Evolutionary conservation across 2,329 filamentous ascomycete genomes (phyloP).

Genomic region (Neonectria hederae): DNA sequence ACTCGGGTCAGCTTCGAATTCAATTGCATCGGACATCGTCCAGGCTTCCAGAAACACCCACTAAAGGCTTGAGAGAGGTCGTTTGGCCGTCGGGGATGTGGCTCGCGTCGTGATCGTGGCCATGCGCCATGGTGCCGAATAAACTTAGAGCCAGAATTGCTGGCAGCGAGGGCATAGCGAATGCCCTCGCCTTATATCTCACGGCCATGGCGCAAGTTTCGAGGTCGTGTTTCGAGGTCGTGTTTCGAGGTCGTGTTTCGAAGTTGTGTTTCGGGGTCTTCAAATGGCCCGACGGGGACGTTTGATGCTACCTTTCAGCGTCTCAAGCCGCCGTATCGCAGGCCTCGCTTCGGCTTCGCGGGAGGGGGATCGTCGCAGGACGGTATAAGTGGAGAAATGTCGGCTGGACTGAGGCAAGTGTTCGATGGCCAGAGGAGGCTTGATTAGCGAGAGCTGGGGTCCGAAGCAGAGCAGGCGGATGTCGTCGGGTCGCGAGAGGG

Average conservation of each 20-base stretch:
- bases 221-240: conserved; percentile 18
- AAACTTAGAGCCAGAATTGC: conserved; percentile 36
- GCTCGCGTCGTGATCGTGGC: conserved; percentile 59
- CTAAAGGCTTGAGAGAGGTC: conserved; percentile 77
- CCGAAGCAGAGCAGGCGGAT: conserved; percentile 36
- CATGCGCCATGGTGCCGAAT: conserved; percentile 39
- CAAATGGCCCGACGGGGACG: background rate
- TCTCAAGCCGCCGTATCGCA: conserved; percentile 14
- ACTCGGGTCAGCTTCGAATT: conserved; percentile 44
- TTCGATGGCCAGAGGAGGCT: conserved; percentile 4
- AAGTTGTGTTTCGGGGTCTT: background rate
- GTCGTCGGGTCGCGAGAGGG: conserved; percentile 11
- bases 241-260: conserved; percentile 25
- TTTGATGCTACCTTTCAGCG: conserved; percentile 3
- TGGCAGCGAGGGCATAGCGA: conserved; percentile 29
- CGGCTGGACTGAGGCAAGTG: conserved; percentile 17
- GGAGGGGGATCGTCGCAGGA: conserved; percentile 33
- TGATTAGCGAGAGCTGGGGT: conserved; percentile 32
- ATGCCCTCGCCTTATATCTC: conserved; percentile 21
- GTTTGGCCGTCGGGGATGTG: conserved; percentile 75
- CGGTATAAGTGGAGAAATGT: conserved; percentile 23
- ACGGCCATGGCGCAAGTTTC: conserved; percentile 34
- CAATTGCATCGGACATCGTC: background rate
- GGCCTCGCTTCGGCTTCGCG: conserved; percentile 7
- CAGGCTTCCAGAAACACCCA: conserved; percentile 53